Percentiles rank a stretch among this genome's conserved stretches.
Evolutionary conservation across 352 stramenopile species (phyloP).

Genomic region (Globisporangium alternatum): DNA sequence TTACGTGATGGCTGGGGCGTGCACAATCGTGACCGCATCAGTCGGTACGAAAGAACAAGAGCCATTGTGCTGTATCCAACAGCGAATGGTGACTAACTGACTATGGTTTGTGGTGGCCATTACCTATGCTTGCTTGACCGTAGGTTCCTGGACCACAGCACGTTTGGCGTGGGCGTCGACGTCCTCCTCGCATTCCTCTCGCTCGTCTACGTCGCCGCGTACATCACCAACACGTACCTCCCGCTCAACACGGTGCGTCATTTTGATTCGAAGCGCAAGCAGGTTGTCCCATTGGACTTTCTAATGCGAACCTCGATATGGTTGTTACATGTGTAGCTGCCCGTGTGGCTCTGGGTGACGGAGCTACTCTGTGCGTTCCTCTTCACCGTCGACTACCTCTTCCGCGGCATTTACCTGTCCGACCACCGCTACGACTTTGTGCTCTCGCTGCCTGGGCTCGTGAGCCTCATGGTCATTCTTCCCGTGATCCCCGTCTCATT

Average conservation of each 20-base stretch:
- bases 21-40: slow-evolving; percentile 41
- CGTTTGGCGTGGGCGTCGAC: slow-evolving; percentile 66
- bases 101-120: neutral
- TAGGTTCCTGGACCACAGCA: slow-evolving; percentile 80
- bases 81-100: neutral
- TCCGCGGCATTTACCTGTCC: slow-evolving; percentile 69
- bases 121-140: neutral
- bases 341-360: slow-evolving; percentile 57
- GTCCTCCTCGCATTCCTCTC: slow-evolving; percentile 52
- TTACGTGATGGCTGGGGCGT: slow-evolving; percentile 24
- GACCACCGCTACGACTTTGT: slow-evolving; percentile 65
- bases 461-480: slow-evolving; percentile 62
- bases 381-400: slow-evolving; percentile 68
- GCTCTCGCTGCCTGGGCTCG: slow-evolving; percentile 50
- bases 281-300: neutral
- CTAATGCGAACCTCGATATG: neutral
- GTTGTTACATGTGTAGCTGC: slow-evolving; percentile 40
- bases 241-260: slow-evolving; percentile 42
- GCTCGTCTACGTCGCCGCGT: slow-evolving; percentile 57
- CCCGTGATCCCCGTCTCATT: slow-evolving; percentile 78
- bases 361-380: slow-evolving; percentile 65
- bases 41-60: slow-evolving; percentile 23
- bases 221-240: slow-evolving; percentile 81
- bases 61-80: neutral
- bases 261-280: neutral